Evolutionary conservation across 2,329 filamentous ascomycete species (phyloP), one percentile per base, ranked within the genome.

Genomic region (Beauveria sp.): DNA sequence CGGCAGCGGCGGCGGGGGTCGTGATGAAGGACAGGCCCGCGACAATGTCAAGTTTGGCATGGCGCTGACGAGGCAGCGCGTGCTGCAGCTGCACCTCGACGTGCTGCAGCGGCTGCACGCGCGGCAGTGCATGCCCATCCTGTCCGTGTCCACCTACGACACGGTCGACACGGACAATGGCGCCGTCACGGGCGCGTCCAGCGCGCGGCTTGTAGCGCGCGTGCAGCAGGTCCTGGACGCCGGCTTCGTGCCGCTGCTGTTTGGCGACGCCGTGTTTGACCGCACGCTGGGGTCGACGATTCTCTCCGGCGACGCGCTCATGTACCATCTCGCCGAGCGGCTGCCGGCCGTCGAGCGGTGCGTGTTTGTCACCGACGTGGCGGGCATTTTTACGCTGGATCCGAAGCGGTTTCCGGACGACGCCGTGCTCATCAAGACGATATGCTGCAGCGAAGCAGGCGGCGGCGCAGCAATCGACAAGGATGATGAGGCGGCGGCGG

Each of bases 61-160:
- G 61, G 61, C 49, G 5, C 7, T 62, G 2, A 62, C 61, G 3
- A 26, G 61, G 18, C 61, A 62, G 49, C 61, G 61, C 24, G 61
- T 62, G 38, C 30, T 62, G 30, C 49, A 62, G 42, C 50, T 62
- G 5, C 61, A 62, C 40, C 50, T 47, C 10, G 30, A 49, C 12
- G 40, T 62, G 3, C 26, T 62, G 2, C 43, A 58, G 56, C 40
- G 55, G 7, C 43, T 62, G 9, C 61, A 62, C 8, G 50, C 28
- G 26, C 49, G 24, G 18, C 45, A 46, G 1, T 42, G 49, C n/a
- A 40, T 62, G 42, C 61, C 61, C 18, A 56, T 62, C 6, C 28
- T 62, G n/a, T 59, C 61, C 7, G 45, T 62, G 14, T 62, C 61
- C 8, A 59, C 61, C 16, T 60, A 62, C 28, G 61, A 62, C 24